phyloP scores from a whole-genome alignment of 108 stramenopile genomes.

The Aureococcus anophagefferens region DNA sequence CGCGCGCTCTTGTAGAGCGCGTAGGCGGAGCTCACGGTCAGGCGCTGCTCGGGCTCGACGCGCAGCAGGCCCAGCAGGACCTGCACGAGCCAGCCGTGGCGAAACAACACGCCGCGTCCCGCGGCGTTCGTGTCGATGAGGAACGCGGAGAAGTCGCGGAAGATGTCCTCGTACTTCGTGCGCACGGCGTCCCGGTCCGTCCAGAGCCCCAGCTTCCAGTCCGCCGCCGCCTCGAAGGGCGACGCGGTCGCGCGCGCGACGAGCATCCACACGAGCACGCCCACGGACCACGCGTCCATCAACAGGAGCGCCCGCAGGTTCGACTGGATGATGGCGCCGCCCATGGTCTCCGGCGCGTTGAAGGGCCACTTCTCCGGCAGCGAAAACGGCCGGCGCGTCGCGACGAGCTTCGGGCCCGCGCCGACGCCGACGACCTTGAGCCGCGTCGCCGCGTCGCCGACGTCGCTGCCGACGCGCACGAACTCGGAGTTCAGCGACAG shows the following conservation, averaged over 20 bases:
- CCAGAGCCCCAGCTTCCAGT: neutral
- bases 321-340: neutral
- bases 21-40: neutral
- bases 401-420: constrained; percentile 3
- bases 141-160: neutral
- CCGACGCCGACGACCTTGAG: constrained; percentile 3
- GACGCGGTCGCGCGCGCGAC: neutral
- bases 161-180: neutral
- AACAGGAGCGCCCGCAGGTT: neutral
- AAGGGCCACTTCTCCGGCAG: neutral
- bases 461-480: neutral
- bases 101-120: neutral
- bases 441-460: neutral
- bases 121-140: neutral
- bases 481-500: neutral
- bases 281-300: neutral
- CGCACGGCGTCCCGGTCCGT: neutral
- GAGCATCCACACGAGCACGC: neutral
- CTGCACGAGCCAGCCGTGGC: constrained; percentile 1
- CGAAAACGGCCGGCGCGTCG: neutral
- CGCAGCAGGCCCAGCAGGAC: neutral
- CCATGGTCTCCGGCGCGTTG: neutral
- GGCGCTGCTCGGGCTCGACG: neutral
- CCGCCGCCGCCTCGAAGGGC: neutral
- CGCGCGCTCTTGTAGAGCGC: too few relatives aligned